These are phyloP conservation scores for Neocatenulostroma microsporum DNA, from an alignment of 2,329 filamentous ascomycete genomes.

Conservation along the genomic window DNA sequence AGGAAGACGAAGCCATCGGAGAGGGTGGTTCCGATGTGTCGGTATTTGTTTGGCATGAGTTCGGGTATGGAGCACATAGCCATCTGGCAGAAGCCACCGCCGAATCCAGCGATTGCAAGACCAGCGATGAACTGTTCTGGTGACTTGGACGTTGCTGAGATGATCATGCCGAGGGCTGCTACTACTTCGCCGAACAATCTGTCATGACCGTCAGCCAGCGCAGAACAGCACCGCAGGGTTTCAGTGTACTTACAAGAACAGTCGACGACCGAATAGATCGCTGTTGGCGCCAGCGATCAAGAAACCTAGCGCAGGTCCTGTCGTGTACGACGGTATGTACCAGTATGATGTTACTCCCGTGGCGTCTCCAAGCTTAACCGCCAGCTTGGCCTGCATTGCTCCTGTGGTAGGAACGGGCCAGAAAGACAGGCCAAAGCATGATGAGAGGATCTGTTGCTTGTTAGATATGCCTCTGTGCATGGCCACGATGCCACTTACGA, in stretches of 20 bases:
- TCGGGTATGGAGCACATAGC: conserved; percentile 20
- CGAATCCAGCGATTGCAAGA: conserved; percentile 10
- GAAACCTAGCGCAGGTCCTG: conserved; percentile 7
- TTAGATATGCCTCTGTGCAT: neutral
- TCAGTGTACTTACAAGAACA: conserved; percentile 3
- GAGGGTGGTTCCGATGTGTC: conserved; percentile 20
- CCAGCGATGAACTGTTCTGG: conserved; percentile 10
- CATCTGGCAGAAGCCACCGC: conserved; percentile 13
- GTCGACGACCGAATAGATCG: conserved; percentile 9
- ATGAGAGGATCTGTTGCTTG: conserved; percentile 6
- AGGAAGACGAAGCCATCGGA: conserved; percentile 32
- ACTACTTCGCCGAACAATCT: conserved; percentile 11
- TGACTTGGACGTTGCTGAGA: conserved; percentile 9
- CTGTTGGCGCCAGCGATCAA: conserved; percentile 8
- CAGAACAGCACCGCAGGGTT: no score
- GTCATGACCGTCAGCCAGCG: no score
- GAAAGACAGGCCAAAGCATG: conserved; percentile 10
- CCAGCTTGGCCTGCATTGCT: conserved; percentile 7
- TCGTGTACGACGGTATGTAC: conserved; percentile 10
- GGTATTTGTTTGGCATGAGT: conserved; percentile 19
- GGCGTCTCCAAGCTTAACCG: conserved; percentile 6
- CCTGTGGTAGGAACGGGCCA: conserved; percentile 11
- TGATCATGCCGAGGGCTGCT: conserved; percentile 9
- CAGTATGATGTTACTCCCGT: conserved; percentile 7
- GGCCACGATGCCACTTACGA: conserved; percentile 1